Evolutionary conservation across 1,284 basidiomycete species (phyloP).

Genomic region (Tilletia walkeri): DNA sequence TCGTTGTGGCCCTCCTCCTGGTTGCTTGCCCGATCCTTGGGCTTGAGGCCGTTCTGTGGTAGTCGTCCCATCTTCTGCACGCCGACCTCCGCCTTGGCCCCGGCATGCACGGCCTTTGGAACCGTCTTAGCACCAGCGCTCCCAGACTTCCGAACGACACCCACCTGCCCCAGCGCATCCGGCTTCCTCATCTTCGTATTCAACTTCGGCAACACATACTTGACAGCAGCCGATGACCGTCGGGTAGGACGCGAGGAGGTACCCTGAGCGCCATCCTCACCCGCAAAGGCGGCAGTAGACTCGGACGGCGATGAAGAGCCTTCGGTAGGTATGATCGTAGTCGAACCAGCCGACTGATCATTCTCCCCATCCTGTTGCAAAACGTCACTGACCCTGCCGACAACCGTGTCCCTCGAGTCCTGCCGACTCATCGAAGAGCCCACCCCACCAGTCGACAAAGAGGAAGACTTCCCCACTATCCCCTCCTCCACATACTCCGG

Average conservation of each 20-base stretch:
- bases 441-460: background rate
- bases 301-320: background rate
- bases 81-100: too few species aligned
- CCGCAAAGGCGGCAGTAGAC: background rate
- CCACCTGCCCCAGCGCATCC: slow-evolving; percentile 19
- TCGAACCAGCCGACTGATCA: background rate
- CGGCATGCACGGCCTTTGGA: too few species aligned
- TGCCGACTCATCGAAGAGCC: background rate
- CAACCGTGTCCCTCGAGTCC: background rate
- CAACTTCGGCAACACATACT: slow-evolving; percentile 52
- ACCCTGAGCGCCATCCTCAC: background rate
- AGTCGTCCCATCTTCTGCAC: too few species aligned
- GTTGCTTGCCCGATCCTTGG: too few species aligned
- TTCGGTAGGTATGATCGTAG: slow-evolving; percentile 3
- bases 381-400: background rate
- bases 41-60: too few species aligned
- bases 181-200: slow-evolving; percentile 56
- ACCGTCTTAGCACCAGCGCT: too few species aligned
- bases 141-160: too few species aligned
- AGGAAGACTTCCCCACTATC: background rate
- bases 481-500: background rate
- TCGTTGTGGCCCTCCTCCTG: too few species aligned
- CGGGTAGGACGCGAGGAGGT: background rate
- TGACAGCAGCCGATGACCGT: slow-evolving; percentile 27
- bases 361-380: background rate